Evolutionary conservation across 805 yeast genomes (phyloP).

Genomic region (Saturnispora silvae): DNA sequence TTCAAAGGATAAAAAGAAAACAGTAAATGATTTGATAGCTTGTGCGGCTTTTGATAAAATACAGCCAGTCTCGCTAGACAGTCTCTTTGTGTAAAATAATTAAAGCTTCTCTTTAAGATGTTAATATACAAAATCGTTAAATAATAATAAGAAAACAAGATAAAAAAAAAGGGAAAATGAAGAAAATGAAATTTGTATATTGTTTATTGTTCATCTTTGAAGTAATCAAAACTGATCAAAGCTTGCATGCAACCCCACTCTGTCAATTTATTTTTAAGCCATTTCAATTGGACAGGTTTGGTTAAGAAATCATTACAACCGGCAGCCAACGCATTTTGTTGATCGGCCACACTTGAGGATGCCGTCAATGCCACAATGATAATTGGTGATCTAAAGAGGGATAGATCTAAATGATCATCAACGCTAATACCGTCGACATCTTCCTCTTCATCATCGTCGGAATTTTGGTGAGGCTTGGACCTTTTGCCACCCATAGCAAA

Average conservation of each 20-base stretch:
- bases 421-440: not conserved
- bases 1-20: too few relatives aligned
- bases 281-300: slow-evolving; percentile 87
- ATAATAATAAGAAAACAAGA: too few relatives aligned
- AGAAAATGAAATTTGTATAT: not conserved
- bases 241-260: slow-evolving; percentile 99
- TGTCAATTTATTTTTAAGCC: slow-evolving; percentile 88
- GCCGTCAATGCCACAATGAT: slow-evolving; percentile 97
- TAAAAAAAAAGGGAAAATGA: not conserved
- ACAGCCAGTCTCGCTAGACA: too few relatives aligned
- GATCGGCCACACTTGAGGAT: slow-evolving; percentile 72
- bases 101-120: too few relatives aligned
- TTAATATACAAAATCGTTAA: too few relatives aligned
- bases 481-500: slow-evolving; percentile 21
- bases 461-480: slow-evolving; percentile 9
- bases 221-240: slow-evolving; percentile 86
- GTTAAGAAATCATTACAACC: slow-evolving; percentile 97
- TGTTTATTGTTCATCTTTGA: slow-evolving; percentile 41
- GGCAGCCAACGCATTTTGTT: slow-evolving; percentile 84
- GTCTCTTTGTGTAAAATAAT: too few relatives aligned
- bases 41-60: too few relatives aligned
- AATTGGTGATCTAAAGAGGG: slow-evolving; percentile 82
- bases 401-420: slow-evolving; percentile 48
- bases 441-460: not conserved
- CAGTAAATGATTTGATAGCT: too few relatives aligned